These are phyloP conservation scores for Allium sativum DNA, from an alignment of 106 monocot genomes.

Conservation along the genomic window DNA sequence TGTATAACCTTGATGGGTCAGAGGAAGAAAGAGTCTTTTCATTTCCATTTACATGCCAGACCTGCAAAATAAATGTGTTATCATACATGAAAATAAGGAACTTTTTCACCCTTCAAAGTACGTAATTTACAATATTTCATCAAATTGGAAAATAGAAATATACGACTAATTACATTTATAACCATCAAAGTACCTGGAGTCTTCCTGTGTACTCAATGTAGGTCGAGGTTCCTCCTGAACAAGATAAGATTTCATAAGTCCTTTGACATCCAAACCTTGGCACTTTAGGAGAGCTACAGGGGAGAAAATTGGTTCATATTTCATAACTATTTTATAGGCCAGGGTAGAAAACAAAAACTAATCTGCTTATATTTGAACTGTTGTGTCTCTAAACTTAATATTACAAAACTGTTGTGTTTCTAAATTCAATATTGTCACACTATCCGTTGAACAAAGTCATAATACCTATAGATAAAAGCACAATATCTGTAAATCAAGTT, in stretches of 20 bases:
- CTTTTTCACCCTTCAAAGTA: neutral
- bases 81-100: neutral
- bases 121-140: neutral
- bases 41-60: conserved; percentile 74
- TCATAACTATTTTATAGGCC: too few relatives aligned
- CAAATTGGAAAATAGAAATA: neutral
- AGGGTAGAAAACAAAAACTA: too few relatives aligned
- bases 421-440: too few relatives aligned
- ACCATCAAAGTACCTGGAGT: conserved; percentile 44
- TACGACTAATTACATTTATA: neutral
- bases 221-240: conserved; percentile 87
- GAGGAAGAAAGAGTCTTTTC: conserved; percentile 62
- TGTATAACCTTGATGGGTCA: conserved; percentile 71
- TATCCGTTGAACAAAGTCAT: too few relatives aligned
- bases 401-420: too few relatives aligned
- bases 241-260: conserved; percentile 64
- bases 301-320: too few relatives aligned
- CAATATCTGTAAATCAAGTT: too few relatives aligned
- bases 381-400: too few relatives aligned
- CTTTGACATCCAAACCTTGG: conserved; percentile 89
- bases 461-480: too few relatives aligned
- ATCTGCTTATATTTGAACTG: too few relatives aligned
- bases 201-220: conserved; percentile 59
- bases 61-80: conserved; percentile 19
- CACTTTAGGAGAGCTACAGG: conserved; percentile 74